These are phyloP conservation scores for Pseudogymnoascus sp. DNA, from an alignment of 2,329 filamentous ascomycete genomes.

Conservation along the genomic window DNA sequence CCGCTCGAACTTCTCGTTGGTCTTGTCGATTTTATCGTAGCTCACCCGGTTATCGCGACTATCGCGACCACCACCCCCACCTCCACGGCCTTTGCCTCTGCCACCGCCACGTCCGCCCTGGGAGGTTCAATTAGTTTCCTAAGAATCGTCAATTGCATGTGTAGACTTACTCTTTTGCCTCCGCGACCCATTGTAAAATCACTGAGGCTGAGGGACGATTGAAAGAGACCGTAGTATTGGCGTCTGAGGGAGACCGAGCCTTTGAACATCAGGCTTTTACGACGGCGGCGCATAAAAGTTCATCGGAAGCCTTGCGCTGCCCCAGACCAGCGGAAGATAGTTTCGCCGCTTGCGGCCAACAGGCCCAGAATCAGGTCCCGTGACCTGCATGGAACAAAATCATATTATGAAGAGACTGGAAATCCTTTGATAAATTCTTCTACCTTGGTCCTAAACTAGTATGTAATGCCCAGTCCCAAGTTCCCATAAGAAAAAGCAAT, in stretches of 20 bases:
- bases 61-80: conserved; percentile 31
- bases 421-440: not conserved
- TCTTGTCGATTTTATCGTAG: conserved; percentile 55
- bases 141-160: not conserved
- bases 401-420: not conserved
- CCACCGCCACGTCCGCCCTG: conserved; percentile 17
- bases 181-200: conserved; percentile 11
- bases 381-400: not conserved
- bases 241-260: not conserved
- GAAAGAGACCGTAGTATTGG: conserved; percentile 4
- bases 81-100: conserved; percentile 19
- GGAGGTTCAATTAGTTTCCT: not conserved
- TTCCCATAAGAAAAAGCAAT: not conserved
- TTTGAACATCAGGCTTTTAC: conserved; percentile 8
- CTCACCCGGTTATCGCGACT: conserved; percentile 34
- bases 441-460: not conserved
- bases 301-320: conserved; percentile 7
- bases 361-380: not conserved
- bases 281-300: conserved; percentile 9
- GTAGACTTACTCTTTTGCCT: conserved; percentile 12
- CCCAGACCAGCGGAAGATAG: conserved; percentile 1
- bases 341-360: not conserved
- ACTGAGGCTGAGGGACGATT: not conserved
- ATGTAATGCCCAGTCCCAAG: not conserved
- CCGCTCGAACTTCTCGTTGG: conserved; percentile 74